phyloP scores from a whole-genome alignment of 108 stramenopile genomes.

The Parietichytrium sp. region DNA sequence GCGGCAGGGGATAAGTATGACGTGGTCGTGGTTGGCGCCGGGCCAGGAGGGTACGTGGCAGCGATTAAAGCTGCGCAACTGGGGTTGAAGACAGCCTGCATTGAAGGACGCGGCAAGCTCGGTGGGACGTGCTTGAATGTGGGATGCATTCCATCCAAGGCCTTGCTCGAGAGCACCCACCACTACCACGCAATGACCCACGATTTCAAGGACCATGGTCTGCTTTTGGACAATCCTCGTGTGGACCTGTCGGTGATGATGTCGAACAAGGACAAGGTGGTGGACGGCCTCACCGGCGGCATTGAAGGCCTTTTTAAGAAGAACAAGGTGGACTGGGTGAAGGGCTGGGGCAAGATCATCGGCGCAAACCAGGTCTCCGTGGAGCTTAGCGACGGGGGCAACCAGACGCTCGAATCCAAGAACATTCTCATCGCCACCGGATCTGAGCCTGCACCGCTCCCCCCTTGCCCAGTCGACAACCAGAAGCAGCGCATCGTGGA shows the following conservation, averaged over 20 bases:
- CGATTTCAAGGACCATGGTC: conserved; percentile 93
- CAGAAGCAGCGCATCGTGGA: conserved; percentile 92
- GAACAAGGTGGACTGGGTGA: conserved; percentile 93
- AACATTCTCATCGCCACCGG: conserved; percentile 97
- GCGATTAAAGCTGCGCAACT: conserved; percentile 98
- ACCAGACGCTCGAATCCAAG: conserved; percentile 77
- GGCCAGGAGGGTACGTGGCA: conserved; percentile 98
- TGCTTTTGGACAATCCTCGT: conserved; percentile 61
- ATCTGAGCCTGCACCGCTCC: conserved; percentile 93
- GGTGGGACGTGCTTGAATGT: conserved; percentile 96
- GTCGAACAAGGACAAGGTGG: conserved; percentile 82
- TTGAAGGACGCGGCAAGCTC: conserved; percentile 90
- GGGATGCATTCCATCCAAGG: conserved; percentile 99
- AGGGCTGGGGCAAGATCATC: conserved; percentile 83
- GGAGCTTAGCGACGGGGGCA: conserved; percentile 76
- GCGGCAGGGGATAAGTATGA: conserved; percentile 50
- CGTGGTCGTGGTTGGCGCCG: conserved; percentile 78
- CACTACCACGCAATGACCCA: conserved; percentile 91
- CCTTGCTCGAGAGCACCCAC: conserved; percentile 84
- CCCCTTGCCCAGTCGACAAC: conserved; percentile 97
- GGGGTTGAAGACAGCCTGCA: conserved; percentile 96
- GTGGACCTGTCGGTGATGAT: conserved; percentile 91
- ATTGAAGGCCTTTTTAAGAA: conserved; percentile 96
- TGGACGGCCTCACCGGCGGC: conserved; percentile 92
- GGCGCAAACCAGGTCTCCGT: conserved; percentile 82